Evolutionary conservation across 108 stramenopile species (phyloP), one percentile per base, ranked within the genome.

Genomic region (Nitzschia sp.): DNA sequence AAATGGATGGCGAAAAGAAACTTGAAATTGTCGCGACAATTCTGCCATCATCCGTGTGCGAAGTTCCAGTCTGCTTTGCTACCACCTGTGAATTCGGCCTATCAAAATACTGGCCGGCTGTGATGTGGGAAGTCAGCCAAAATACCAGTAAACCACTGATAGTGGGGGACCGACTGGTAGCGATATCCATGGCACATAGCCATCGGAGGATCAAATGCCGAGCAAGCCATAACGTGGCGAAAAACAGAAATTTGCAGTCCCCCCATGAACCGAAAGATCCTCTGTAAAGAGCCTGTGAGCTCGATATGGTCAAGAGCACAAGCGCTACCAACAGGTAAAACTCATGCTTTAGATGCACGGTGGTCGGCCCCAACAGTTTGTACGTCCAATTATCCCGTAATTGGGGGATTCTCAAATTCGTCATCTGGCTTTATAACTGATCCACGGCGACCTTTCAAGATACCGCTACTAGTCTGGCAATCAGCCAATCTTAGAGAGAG

Each of bases 91-190:
- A 30, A 62, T 56, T 34, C 15, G 83, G 76, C 30, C 76, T 64
- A 67, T 84, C 79, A 63, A 80, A 84, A 55, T 72, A 76, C 41
- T 84, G 83, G 13, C 83, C 83, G 0, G 75, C 74, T 28, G 66
- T 45, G 27, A 76, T 26, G 48, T 54, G 31, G 2, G 72, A 59
- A 27, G 76, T 63, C 0, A 73, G 5, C 36, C 58, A 78, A 58
- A 71, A 47, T 11, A 60, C 44, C 4, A 75, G 31, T 3, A 65
- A 35, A 21, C 73, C 79, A 13, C 11, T 13, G 6, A 75, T 23
- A 2, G 69, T 80, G 25, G 64, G 73, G 1, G 69, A 66, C 1
- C 5, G 30, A 27, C 41, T 48, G 0, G 81, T 74, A 11, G 69
- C 53, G 0, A 46, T 45, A 54, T 80, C 76, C 26, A 33, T 15